phyloP scores from a whole-genome alignment of 257 asterid species.

The Fraxinus excelsior region DNA sequence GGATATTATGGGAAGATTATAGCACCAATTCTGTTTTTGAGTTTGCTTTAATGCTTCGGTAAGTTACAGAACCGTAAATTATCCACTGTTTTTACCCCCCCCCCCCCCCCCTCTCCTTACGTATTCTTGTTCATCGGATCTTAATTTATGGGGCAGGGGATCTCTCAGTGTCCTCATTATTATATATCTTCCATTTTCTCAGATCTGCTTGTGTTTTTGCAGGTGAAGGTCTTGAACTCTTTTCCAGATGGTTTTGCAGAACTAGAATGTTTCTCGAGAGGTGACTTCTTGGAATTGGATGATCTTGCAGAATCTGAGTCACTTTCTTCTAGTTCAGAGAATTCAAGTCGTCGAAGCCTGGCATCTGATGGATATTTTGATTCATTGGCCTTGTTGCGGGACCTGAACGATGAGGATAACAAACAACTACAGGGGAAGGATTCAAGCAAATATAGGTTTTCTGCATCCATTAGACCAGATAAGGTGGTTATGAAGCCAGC shows the following conservation, averaged over 20 bases:
- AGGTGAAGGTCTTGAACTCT: constrained; percentile 34
- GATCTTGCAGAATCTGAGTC: constrained; percentile 51
- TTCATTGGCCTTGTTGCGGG: constrained; percentile 42
- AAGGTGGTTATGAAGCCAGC: constrained; percentile 45
- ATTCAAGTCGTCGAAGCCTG: constrained; percentile 57
- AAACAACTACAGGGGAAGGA: constrained; percentile 19
- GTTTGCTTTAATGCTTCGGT: not conserved
- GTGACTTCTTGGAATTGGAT: constrained; percentile 57
- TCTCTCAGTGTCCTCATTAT: not conserved
- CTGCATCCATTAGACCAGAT: constrained; percentile 26
- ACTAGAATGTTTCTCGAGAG: constrained; percentile 36
- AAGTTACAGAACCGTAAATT: not conserved
- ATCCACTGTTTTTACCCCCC: not conserved
- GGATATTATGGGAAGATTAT: not conserved
- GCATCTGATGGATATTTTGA: constrained; percentile 63
- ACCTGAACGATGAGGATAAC: constrained; percentile 39
- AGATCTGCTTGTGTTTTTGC: constrained; percentile 7
- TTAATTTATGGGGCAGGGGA: not conserved
- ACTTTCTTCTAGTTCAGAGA: constrained; percentile 57
- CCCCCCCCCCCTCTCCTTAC: too few relatives aligned
- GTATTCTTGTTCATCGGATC: not conserved
- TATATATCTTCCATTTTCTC: not conserved
- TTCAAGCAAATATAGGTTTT: constrained; percentile 31
- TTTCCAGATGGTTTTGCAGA: constrained; percentile 22
- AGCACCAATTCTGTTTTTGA: not conserved